phyloP scores from a whole-genome alignment of 2,329 filamentous ascomycete species.

The Diplodia scrobiculata region DNA sequence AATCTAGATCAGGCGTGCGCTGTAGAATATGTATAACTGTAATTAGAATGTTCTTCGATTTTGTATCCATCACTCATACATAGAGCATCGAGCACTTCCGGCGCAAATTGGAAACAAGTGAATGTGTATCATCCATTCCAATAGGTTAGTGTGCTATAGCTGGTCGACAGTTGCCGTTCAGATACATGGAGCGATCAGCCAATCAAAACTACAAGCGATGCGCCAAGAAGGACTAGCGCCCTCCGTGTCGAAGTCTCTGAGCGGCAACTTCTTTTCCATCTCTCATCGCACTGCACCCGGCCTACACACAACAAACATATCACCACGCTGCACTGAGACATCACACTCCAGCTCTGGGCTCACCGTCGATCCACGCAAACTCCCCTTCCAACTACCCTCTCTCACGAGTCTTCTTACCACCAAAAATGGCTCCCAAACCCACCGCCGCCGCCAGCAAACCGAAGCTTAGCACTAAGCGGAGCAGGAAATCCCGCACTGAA shows the following conservation, averaged over 20 bases:
- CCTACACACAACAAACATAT: neutral
- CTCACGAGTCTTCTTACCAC: neutral
- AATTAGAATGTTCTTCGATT: neutral
- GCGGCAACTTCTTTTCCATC: conserved; percentile 20
- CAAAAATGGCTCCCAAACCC: conserved; percentile 6
- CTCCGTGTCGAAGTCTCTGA: conserved; percentile 8
- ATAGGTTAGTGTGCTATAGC: too few species aligned
- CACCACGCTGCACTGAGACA: neutral
- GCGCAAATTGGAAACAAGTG: too few species aligned
- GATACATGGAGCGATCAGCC: neutral
- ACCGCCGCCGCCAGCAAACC: neutral
- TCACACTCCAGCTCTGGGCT: neutral
- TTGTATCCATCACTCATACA: too few species aligned
- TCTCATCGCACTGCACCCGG: neutral
- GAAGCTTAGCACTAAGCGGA: conserved; percentile 5
- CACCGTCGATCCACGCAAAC: neutral
- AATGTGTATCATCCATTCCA: too few species aligned
- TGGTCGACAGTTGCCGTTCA: neutral
- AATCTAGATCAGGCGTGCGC: too few species aligned
- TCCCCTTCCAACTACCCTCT: too few species aligned
- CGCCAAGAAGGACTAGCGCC: neutral
- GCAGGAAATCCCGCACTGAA: conserved; percentile 21
- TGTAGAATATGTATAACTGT: neutral
- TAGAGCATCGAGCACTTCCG: too few species aligned
- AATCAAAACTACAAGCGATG: neutral